phyloP scores from a whole-genome alignment of 805 yeast genomes.

The Sugiyamaella mastotermitis region DNA sequence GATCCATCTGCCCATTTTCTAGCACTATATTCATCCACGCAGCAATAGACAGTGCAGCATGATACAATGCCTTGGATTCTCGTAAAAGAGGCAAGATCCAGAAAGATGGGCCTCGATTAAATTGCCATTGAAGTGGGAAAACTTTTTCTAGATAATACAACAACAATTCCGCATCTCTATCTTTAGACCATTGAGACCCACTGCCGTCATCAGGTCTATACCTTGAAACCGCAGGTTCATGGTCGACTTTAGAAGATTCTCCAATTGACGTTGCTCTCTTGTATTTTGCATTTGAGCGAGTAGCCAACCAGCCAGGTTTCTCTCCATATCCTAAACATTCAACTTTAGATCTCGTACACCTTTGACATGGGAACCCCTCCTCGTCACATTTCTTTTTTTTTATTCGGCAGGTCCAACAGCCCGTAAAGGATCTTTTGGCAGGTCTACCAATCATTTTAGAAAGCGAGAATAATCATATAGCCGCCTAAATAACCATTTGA shows the following conservation, averaged over 20 bases:
- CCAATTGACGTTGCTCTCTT: constrained; percentile 1
- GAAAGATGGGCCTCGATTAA: constrained; percentile 4
- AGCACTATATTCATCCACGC: too few species aligned
- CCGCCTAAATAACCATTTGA: too few species aligned
- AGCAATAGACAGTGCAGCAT: constrained; percentile 10
- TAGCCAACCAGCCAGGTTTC: constrained; percentile 10
- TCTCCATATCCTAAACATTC: constrained; percentile 11
- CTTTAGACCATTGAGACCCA: background rate
- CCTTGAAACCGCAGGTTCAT: too few species aligned
- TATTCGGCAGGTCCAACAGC: constrained; percentile 13
- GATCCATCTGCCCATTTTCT: too few species aligned
- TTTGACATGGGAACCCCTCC: constrained; percentile 7
- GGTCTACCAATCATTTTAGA: too few species aligned
- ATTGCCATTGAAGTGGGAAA: constrained; percentile 13
- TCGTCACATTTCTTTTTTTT: constrained; percentile 13
- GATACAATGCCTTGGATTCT: constrained; percentile 10
- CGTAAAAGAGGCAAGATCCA: constrained; percentile 9
- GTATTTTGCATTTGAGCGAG: constrained; percentile 8
- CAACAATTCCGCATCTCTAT: constrained; percentile 10
- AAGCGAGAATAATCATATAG: too few species aligned
- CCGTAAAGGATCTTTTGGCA: constrained; percentile 7
- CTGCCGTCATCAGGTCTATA: too few species aligned
- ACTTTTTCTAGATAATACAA: constrained; percentile 7
- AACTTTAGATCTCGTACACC: constrained; percentile 6
- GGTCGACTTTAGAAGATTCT: too few species aligned